Evolutionary conservation across 306 rosid species (phyloP).

Genomic region (Quillaja saponaria): DNA sequence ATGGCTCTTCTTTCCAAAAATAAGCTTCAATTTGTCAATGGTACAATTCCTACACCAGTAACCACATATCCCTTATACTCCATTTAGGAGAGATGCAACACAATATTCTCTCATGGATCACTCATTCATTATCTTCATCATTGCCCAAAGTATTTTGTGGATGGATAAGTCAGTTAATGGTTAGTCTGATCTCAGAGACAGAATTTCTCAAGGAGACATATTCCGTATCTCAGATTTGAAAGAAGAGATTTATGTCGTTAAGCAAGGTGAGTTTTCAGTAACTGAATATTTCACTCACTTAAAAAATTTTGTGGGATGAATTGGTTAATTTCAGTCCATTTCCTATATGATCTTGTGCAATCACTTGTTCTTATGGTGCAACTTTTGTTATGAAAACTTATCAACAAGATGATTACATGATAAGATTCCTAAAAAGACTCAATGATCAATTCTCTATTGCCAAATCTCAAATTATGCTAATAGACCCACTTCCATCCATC

Average conservation of each 20-base stretch:
- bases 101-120: neutral
- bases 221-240: neutral
- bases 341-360: neutral
- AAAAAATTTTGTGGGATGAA: neutral
- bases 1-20: slow-evolving; percentile 4
- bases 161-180: neutral
- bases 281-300: neutral
- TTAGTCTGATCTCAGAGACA: neutral
- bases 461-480: neutral
- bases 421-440: neutral
- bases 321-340: neutral
- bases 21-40: neutral
- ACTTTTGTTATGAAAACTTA: neutral
- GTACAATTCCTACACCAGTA: neutral
- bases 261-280: neutral
- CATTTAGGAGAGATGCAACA: neutral
- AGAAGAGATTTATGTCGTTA: neutral
- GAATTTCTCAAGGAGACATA: neutral
- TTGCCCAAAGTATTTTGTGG: neutral
- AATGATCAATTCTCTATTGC: neutral
- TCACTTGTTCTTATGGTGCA: neutral
- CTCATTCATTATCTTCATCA: neutral
- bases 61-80: neutral
- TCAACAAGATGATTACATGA: neutral
- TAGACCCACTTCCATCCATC: neutral